Conservation (phyloP, 495 filamentous ascomycete genomes). For the Aspergillus heteromorphus region DNA sequence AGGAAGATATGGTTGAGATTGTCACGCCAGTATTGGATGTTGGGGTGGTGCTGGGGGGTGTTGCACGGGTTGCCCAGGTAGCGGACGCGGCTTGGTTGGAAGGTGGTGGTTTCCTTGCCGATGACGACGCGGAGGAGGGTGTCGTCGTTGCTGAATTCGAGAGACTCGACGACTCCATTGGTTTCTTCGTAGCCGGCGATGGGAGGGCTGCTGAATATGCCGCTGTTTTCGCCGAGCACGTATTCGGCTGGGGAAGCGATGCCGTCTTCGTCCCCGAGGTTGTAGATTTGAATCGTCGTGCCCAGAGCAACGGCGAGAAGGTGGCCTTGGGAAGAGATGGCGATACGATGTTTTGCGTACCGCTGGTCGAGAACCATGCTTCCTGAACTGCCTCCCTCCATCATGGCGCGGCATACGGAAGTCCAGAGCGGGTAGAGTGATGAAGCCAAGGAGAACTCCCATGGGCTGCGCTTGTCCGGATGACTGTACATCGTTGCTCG, state of each 20-base stretch:
- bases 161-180: constrained; percentile 15
- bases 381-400: constrained; percentile 2
- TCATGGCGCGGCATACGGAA: constrained; percentile 11
- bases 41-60: not conserved
- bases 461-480: not conserved
- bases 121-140: constrained; percentile 18
- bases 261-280: not conserved
- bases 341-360: constrained; percentile 12
- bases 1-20: constrained; percentile 15
- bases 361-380: constrained; percentile 9
- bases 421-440: constrained; percentile 16
- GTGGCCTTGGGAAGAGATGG: constrained; percentile 11
- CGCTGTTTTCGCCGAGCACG: constrained; percentile 3
- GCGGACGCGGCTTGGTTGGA: constrained; percentile 14
- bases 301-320: constrained; percentile 16
- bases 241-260: constrained; percentile 10
- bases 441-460: constrained; percentile 7
- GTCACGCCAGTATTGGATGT: constrained; percentile 15
- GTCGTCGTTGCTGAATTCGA: constrained; percentile 19
- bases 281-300: constrained; percentile 17
- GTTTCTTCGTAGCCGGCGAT: constrained; percentile 12
- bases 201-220: not conserved
- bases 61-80: constrained; percentile 14
- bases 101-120: constrained; percentile 11
- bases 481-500: constrained; percentile 6